Conservation (phyloP, 805 yeast genomes). For the Wickerhamiella kurtzmanii region DNA sequence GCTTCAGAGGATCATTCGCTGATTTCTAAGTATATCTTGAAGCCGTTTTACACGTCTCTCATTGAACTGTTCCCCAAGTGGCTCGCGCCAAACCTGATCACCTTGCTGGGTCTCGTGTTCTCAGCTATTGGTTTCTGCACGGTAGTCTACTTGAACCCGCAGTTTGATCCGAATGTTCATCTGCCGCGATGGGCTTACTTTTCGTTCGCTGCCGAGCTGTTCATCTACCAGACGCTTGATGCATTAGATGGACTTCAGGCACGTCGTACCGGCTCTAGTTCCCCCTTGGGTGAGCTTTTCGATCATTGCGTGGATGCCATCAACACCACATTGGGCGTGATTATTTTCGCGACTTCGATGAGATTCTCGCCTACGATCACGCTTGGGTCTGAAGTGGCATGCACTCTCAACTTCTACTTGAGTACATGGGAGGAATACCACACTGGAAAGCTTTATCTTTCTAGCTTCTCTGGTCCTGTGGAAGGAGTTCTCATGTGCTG, state of each 20-base stretch:
- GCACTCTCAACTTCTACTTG: slow-evolving; percentile 53
- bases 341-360: slow-evolving; percentile 62
- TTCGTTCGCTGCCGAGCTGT: slow-evolving; percentile 67
- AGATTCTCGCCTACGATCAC: slow-evolving; percentile 56
- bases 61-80: slow-evolving; percentile 63
- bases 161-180: slow-evolving; percentile 30
- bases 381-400: slow-evolving; percentile 21
- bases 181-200: slow-evolving; percentile 68
- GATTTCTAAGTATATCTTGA: slow-evolving; percentile 58
- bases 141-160: slow-evolving; percentile 63
- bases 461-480: slow-evolving; percentile 84
- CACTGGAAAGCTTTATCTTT: slow-evolving; percentile 66
- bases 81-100: slow-evolving; percentile 79
- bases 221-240: slow-evolving; percentile 88
- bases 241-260: slow-evolving; percentile 96
- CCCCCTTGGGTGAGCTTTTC: slow-evolving; percentile 88
- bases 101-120: slow-evolving; percentile 65
- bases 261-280: slow-evolving; percentile 85
- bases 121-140: slow-evolving; percentile 49
- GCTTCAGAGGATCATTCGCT: slow-evolving; percentile 67
- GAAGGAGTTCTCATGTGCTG: slow-evolving; percentile 71
- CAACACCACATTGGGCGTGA: slow-evolving; percentile 67
- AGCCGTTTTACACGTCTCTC: slow-evolving; percentile 69
- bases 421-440: slow-evolving; percentile 95
- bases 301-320: slow-evolving; percentile 73